phyloP scores from a whole-genome alignment of 768 basidiomycete species.

The Lentinus brumalis region DNA sequence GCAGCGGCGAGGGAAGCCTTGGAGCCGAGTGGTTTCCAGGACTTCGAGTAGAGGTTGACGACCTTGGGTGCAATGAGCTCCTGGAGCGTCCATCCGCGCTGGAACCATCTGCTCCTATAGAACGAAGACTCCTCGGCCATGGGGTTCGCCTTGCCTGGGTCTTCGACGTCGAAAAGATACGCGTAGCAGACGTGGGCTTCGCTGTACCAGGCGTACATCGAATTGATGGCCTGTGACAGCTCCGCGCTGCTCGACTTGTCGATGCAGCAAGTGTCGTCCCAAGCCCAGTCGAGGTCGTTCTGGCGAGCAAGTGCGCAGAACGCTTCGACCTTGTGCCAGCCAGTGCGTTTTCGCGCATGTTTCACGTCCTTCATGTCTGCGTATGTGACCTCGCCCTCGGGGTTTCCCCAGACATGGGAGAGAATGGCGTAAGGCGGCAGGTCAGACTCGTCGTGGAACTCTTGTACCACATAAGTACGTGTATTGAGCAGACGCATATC shows the following conservation, averaged over 20 bases:
- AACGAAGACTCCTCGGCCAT: not conserved
- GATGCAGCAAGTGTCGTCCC: conserved; percentile 17
- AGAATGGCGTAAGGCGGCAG: conserved; percentile 4
- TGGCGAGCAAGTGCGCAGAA: not conserved
- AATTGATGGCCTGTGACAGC: conserved; percentile 18
- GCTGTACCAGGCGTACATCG: conserved; percentile 9
- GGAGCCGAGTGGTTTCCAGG: conserved; percentile 4
- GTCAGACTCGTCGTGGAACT: not conserved
- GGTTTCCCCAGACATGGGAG: conserved; percentile 3
- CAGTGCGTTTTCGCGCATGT: not conserved
- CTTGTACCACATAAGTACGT: not conserved
- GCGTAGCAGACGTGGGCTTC: conserved; percentile 15
- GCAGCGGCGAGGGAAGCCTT: conserved; percentile 1
- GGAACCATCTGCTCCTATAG: conserved; percentile 6
- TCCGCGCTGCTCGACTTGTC: conserved; percentile 14
- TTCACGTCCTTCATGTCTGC: not conserved
- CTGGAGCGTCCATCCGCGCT: conserved; percentile 13
- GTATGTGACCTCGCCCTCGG: not conserved
- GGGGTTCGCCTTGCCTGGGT: conserved; percentile 2
- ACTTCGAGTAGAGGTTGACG: conserved; percentile 6
- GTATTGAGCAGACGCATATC: conserved; percentile 1
- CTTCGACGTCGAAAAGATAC: conserved; percentile 18
- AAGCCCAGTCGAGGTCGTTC: conserved; percentile 8
- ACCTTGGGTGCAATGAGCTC: conserved; percentile 14
- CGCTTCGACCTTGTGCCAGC: not conserved